Evolutionary conservation across 305 asterid species (phyloP).

Genomic region (Solanum hybrid): DNA sequence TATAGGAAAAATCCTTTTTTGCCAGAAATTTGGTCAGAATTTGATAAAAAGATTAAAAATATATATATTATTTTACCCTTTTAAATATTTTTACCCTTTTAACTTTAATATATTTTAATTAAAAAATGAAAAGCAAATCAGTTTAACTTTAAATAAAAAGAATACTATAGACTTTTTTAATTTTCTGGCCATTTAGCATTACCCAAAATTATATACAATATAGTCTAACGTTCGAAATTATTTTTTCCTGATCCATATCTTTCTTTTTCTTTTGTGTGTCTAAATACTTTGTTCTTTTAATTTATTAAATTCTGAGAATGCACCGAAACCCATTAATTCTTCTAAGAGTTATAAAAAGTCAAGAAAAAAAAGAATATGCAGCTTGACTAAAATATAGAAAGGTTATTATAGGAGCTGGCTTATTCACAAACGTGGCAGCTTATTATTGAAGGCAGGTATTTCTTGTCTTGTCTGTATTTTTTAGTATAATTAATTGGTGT

Average conservation of each 20-base stretch:
- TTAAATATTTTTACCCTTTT: too few species aligned
- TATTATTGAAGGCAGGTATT: not conserved
- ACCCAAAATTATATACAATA: too few species aligned
- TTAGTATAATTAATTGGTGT: not conserved
- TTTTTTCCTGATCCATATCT: not conserved
- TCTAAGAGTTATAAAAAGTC: not conserved
- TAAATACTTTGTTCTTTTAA: not conserved
- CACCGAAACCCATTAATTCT: not conserved
- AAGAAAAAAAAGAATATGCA: not conserved
- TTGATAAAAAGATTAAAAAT: too few species aligned
- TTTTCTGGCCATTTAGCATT: too few species aligned
- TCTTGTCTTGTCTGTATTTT: not conserved
- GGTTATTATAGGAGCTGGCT: not conserved
- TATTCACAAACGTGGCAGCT: not conserved
- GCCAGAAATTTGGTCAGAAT: too few species aligned
- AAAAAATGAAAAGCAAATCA: too few species aligned
- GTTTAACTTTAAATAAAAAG: too few species aligned
- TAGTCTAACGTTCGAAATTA: not conserved
- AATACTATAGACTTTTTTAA: too few species aligned
- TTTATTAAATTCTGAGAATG: not conserved
- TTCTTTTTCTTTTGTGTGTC: not conserved
- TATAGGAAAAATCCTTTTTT: too few species aligned
- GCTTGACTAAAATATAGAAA: not conserved
- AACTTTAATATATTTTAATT: too few species aligned
- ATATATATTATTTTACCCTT: too few species aligned